These are phyloP conservation scores for Neurospora crassa DNA, from an alignment of 2,329 filamentous ascomycete genomes.

Conservation along the genomic window DNA sequence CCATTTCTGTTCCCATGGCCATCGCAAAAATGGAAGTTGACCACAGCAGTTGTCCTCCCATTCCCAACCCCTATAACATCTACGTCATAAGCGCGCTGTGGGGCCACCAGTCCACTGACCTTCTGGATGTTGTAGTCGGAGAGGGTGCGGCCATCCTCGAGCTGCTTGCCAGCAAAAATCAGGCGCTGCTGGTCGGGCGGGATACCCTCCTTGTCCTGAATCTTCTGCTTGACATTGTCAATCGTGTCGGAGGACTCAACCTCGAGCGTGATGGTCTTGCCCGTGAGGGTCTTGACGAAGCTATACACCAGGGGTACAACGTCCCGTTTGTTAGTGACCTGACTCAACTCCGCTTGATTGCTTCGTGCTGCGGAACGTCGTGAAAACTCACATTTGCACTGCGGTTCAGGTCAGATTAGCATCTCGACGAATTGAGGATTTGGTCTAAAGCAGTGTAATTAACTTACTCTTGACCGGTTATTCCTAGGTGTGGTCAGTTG, in stretches of 20 bases:
- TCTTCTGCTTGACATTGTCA: slow-evolving; percentile 99
- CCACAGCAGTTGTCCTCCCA: background rate
- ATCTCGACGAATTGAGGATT: background rate
- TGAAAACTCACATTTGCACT: slow-evolving; percentile 81
- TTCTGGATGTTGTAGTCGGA: slow-evolving; percentile 99
- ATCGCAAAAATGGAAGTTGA: background rate
- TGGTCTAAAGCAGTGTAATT: background rate
- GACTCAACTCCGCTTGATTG: slow-evolving; percentile 15
- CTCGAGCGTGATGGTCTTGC: slow-evolving; percentile 99
- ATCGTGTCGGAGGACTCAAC: slow-evolving; percentile 98
- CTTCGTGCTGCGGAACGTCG: slow-evolving; percentile 13
- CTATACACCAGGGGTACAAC: slow-evolving; percentile 43
- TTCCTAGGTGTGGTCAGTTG: slow-evolving; percentile 26
- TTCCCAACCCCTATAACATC: slow-evolving; percentile 1
- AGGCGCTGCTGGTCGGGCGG: slow-evolving; percentile 96
- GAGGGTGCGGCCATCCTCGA: slow-evolving; percentile 94
- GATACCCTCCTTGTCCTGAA: slow-evolving; percentile 99
- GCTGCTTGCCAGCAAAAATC: slow-evolving; percentile 98
- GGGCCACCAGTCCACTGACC: slow-evolving; percentile 42
- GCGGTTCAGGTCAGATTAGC: slow-evolving; percentile 22
- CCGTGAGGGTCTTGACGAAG: slow-evolving; percentile 99
- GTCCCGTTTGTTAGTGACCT: slow-evolving; percentile 12
- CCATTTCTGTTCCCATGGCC: background rate
- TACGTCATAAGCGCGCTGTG: slow-evolving; percentile 1
- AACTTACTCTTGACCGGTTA: slow-evolving; percentile 51